These are phyloP conservation scores for Biancaea sappan DNA, from an alignment of 306 rosid species.

Conservation along the genomic window DNA sequence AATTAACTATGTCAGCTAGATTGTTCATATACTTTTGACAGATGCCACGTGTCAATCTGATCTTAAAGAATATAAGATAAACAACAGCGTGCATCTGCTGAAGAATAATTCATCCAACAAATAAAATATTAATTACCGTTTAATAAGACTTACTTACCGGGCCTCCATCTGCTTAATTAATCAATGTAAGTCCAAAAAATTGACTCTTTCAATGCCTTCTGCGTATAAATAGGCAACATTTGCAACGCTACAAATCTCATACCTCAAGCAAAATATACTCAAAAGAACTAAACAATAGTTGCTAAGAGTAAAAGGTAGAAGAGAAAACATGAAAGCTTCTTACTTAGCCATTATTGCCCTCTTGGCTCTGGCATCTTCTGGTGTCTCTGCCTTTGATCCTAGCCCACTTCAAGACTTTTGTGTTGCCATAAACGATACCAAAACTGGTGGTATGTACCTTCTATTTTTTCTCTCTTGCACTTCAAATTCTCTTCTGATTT, in stretches of 20 bases:
- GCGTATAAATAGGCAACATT: constrained; percentile 15
- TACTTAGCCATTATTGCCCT: background rate
- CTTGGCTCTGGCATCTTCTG: constrained; percentile 6
- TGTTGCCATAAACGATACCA: constrained; percentile 17
- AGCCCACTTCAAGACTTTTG: constrained; percentile 36
- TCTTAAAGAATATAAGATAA: background rate
- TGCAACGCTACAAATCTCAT: background rate
- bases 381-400: constrained; percentile 41
- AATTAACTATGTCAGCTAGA: background rate
- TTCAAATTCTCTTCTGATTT: background rate
- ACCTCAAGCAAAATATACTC: background rate
- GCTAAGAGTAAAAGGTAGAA: background rate
- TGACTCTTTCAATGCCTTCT: constrained; percentile 15
- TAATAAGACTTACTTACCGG: background rate
- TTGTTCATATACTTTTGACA: background rate
- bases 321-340: background rate
- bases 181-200: background rate
- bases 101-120: background rate
- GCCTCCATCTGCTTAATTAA: background rate
- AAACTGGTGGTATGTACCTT: background rate
- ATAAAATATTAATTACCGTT: background rate
- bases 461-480: background rate
- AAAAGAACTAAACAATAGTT: background rate
- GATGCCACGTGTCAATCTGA: background rate
- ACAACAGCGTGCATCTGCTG: background rate